Conservation (phyloP, 371 early-diverging fungal species). For the Lichtheimia corymbifera region DNA sequence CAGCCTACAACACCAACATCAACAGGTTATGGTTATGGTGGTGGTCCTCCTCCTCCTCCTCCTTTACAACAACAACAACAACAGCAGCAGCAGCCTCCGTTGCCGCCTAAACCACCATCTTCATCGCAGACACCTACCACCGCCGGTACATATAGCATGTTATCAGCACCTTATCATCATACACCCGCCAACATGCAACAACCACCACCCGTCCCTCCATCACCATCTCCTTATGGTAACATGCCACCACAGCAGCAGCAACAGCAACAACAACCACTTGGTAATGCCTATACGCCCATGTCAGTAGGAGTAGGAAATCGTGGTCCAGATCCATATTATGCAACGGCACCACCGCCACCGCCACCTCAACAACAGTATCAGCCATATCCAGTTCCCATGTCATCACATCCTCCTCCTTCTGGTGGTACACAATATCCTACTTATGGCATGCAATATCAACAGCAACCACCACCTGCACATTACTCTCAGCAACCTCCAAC, state of each 20-base stretch:
- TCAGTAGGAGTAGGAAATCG: background rate
- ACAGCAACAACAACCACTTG: constrained; percentile 2
- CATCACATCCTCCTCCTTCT: background rate
- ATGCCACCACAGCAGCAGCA: background rate
- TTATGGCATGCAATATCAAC: background rate
- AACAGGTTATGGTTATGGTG: background rate
- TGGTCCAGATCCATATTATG: background rate
- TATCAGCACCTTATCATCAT: too few relatives aligned
- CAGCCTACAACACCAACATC: constrained; percentile 5
- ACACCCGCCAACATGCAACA: too few relatives aligned
- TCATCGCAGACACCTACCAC: too few relatives aligned
- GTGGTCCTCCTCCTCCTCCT: too few relatives aligned
- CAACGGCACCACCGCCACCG: constrained; percentile 4
- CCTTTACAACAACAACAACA: constrained; percentile 8
- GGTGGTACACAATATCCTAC: background rate
- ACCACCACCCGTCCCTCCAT: background rate
- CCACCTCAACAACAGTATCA: background rate
- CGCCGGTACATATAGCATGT: too few relatives aligned
- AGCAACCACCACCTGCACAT: background rate
- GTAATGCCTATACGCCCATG: constrained; percentile 2
- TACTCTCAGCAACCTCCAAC: background rate
- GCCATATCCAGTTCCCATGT: background rate
- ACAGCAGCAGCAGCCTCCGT: constrained; percentile 13
- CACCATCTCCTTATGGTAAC: background rate
- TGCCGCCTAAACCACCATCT: constrained; percentile 6